These are phyloP conservation scores for Pascua sp. DNA, from an alignment of 1,284 basidiomycete species.

Conservation along the genomic window DNA sequence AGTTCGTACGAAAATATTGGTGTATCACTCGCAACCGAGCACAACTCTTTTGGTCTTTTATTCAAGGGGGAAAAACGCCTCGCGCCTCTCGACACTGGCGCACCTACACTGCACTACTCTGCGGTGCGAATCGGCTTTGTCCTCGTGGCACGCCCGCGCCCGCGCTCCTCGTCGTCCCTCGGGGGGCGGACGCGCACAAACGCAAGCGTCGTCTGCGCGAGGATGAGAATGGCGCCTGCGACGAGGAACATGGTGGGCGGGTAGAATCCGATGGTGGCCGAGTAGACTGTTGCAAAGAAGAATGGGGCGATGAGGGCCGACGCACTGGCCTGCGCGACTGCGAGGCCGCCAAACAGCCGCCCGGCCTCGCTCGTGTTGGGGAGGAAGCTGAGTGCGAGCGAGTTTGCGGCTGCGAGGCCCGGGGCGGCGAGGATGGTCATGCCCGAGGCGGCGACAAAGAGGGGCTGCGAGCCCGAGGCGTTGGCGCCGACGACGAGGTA, in stretches of 20 bases:
- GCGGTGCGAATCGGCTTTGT: no score
- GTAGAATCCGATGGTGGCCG: slow-evolving; percentile 37
- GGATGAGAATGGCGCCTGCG: slow-evolving; percentile 23
- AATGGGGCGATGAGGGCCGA: slow-evolving; percentile 40
- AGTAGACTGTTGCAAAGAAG: slow-evolving; percentile 40
- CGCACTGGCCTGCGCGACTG: slow-evolving; percentile 42
- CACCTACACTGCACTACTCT: no score
- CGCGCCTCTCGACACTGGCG: no score
- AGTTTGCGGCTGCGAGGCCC: slow-evolving; percentile 36
- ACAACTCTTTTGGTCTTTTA: no score
- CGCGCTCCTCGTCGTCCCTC: neutral
- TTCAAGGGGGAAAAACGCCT: no score
- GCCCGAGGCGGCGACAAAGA: slow-evolving; percentile 36
- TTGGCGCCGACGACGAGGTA: slow-evolving; percentile 55
- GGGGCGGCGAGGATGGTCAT: slow-evolving; percentile 37
- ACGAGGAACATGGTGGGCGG: slow-evolving; percentile 42
- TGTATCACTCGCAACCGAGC: no score
- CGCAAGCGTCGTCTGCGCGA: slow-evolving; percentile 11
- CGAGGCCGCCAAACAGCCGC: slow-evolving; percentile 44
- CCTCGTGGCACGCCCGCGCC: neutral
- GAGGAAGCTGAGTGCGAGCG: slow-evolving; percentile 43
- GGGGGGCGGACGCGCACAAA: neutral
- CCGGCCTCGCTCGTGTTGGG: slow-evolving; percentile 41
- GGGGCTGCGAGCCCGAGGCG: slow-evolving; percentile 5
- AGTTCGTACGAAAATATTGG: no score